A percentile compares a stretch with the other conserved stretches of the same genome.
Conservation (phyloP, 768 basidiomycete species). For the Baorangia bicolor region DNA sequence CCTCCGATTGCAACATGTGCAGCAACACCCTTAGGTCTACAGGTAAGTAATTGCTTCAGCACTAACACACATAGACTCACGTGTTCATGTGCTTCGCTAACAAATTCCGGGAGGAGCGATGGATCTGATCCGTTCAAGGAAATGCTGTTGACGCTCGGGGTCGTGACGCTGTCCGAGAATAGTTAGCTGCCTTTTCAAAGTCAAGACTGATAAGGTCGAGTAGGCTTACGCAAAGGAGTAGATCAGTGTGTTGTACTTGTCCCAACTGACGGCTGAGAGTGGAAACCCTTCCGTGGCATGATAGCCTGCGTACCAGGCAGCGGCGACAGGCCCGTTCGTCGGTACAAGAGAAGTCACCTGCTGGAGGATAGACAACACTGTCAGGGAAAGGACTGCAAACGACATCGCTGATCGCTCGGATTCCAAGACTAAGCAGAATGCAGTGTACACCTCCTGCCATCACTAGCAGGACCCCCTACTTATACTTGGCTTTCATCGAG, state of each 20-base stretch:
- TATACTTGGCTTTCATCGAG: slow-evolving; percentile 1
- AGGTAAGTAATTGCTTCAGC: background rate
- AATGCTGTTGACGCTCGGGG: slow-evolving; percentile 32
- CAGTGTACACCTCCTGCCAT: background rate
- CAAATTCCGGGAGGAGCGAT: slow-evolving; percentile 54
- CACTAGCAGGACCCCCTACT: background rate
- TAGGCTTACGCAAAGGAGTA: slow-evolving; percentile 63
- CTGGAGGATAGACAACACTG: slow-evolving; percentile 1
- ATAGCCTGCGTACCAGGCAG: slow-evolving; percentile 70
- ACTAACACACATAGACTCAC: slow-evolving; percentile 20
- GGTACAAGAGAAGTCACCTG: background rate
- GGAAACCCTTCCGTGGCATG: slow-evolving; percentile 53
- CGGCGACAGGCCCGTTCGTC: slow-evolving; percentile 34
- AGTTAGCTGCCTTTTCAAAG: background rate
- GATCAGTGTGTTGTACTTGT: slow-evolving; percentile 68
- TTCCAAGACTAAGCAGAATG: background rate
- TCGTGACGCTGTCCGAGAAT: slow-evolving; percentile 30
- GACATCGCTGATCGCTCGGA: background rate
- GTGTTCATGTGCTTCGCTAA: slow-evolving; percentile 40
- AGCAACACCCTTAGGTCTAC: slow-evolving; percentile 45
- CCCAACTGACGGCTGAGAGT: slow-evolving; percentile 57
- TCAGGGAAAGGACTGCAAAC: background rate
- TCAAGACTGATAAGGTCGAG: background rate
- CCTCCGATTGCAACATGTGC: slow-evolving; percentile 67
- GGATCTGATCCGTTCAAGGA: slow-evolving; percentile 44